These are phyloP conservation scores for Plectosphaerella plurivora DNA, from an alignment of 2,329 filamentous ascomycete genomes.

Conservation along the genomic window DNA sequence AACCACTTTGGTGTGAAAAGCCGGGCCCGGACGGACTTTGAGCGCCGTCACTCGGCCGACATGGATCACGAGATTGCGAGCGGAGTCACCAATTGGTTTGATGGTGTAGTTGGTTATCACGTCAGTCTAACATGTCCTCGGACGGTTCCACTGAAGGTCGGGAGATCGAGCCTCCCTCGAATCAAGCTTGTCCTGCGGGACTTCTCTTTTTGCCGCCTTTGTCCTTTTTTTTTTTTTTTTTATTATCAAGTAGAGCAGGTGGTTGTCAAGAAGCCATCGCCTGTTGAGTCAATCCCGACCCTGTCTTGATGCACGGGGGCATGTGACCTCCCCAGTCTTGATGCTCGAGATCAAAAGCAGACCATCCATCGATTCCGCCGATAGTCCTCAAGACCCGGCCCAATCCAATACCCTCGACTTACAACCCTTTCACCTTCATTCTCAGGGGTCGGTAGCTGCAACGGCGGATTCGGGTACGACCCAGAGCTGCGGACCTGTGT, in stretches of 20 bases:
- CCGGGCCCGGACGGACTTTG: too few relatives aligned
- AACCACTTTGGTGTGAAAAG: too few relatives aligned
- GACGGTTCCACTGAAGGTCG: constrained; percentile 4
- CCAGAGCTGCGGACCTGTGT: not conserved
- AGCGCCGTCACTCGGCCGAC: too few relatives aligned
- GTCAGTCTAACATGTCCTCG: constrained; percentile 35
- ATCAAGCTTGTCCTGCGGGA: not conserved
- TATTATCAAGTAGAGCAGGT: too few relatives aligned
- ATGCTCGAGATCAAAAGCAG: not conserved
- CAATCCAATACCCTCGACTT: not conserved
- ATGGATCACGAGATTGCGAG: too few relatives aligned
- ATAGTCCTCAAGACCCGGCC: not conserved
- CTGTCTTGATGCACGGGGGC: too few relatives aligned
- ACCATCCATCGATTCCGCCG: not conserved
- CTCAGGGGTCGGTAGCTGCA: not conserved
- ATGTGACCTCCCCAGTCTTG: too few relatives aligned
- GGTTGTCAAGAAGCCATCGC: too few relatives aligned
- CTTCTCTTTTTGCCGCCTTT: too few relatives aligned
- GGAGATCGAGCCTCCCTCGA: constrained; percentile 5
- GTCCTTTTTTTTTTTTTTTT: too few relatives aligned
- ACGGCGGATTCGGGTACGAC: not conserved
- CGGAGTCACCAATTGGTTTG: not conserved
- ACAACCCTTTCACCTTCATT: not conserved
- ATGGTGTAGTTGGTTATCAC: constrained; percentile 42
- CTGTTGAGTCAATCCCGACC: too few relatives aligned